Evolutionary conservation across 1,284 basidiomycete species (phyloP).

Genomic region (Ustilago trichophora): DNA sequence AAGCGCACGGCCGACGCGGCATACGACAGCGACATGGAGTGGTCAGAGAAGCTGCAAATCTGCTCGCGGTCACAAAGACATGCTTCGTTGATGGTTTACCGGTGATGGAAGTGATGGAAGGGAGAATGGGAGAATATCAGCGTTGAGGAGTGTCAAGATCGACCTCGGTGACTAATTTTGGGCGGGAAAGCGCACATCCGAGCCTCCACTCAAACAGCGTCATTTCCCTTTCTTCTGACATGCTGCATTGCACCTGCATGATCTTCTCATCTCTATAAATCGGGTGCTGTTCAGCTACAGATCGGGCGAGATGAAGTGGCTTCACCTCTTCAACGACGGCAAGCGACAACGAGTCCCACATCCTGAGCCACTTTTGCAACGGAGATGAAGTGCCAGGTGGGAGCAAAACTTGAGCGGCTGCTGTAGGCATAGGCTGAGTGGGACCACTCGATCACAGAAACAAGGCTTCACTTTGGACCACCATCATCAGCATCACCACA

Average conservation of each 20-base stretch:
- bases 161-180: constrained; percentile 5
- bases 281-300: background rate
- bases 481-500: constrained; percentile 1
- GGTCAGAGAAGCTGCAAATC: background rate
- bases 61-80: background rate
- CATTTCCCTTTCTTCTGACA: background rate
- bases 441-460: background rate
- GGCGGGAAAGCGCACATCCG: background rate
- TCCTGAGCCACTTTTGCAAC: no score
- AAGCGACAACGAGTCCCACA: no score
- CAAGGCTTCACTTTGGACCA: background rate
- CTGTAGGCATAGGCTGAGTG: background rate
- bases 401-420: no score
- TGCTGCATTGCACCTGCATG: background rate
- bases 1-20: background rate
- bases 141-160: background rate
- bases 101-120: background rate
- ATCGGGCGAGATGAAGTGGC: constrained; percentile 1
- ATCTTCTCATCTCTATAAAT: constrained; percentile 1
- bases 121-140: background rate
- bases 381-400: constrained; percentile 2
- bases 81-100: background rate
- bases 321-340: constrained; percentile 13
- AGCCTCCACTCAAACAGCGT: constrained; percentile 1
- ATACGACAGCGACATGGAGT: background rate